Base-by-base conservation (phyloP, 2,329 filamentous ascomycete species). In the Paecilomyces formosus region DNA sequence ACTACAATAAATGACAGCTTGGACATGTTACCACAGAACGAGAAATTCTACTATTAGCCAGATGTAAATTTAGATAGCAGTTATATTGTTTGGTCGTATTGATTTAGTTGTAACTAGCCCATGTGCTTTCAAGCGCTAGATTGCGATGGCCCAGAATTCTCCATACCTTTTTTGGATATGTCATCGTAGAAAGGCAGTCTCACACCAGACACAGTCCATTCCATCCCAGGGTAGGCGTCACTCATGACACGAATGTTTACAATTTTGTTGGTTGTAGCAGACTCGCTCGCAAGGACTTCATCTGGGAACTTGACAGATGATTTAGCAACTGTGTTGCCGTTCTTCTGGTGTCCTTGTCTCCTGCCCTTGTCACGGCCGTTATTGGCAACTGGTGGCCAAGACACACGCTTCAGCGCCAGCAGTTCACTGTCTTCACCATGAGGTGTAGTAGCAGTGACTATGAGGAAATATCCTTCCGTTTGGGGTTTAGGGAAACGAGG, bases 401-500 rank as follows among this genome's bases (percentile, higher is more conserved):
- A 87, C 0, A 94, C 84, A 30, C 94, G 81, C 81, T 96, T 97
- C 62, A 99, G 79, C 2, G 89, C 93, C 3, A 96, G 74, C 45
- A 97, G 81, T 65, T 97, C 90, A 60, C 93, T 90, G 6, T 76
- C 82, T 0, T 78, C 78, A 2, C 83, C 66, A 54, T 69, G 67
- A 0, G 68, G 55, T 4, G 64, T 63, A 39, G 68, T 62, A 33
- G 64, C 66, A 6, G 86, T 87, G 0, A 96, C 82, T 22, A 97
- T 70, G 13, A 94, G 84, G 73, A 99, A 97, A 83, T 88, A 97
- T 0, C 92, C 92, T 69, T 99, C 94, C 0, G 86, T 94, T 74
- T 99, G 94, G 15, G 92, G 86, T 75, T 99, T 99, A 1, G 93
- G 93, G 76, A 96, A 97, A 22, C 84, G 83, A 2, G 95, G 93